Conservation (phyloP, 495 filamentous ascomycete genomes). For the Podospora pseudocomata region DNA sequence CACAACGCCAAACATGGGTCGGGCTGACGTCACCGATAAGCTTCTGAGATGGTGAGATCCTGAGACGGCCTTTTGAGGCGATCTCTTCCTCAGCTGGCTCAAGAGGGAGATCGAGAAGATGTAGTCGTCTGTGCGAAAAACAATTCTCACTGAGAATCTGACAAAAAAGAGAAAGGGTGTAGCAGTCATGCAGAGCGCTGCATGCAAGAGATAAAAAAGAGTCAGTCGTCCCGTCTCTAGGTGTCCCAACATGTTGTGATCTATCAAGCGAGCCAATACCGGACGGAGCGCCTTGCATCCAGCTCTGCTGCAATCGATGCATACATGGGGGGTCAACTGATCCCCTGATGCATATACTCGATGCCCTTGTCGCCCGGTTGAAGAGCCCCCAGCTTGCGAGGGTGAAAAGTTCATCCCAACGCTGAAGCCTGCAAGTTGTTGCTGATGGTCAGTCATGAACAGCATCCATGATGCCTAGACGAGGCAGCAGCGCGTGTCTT, state of each 20-base stretch:
- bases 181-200: not conserved
- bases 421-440: not conserved
- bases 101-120: not conserved
- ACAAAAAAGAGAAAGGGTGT: not conserved
- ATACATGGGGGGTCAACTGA: constrained; percentile 2
- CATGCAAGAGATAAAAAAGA: not conserved
- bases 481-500: not conserved
- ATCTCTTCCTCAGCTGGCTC: not conserved
- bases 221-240: not conserved
- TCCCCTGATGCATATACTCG: not conserved
- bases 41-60: not conserved
- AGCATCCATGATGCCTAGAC: not conserved
- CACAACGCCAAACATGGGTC: not conserved
- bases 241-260: too few species aligned
- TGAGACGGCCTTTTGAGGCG: not conserved
- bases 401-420: not conserved
- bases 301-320: not conserved
- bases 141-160: not conserved
- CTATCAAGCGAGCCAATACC: not conserved
- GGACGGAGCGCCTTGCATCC: not conserved
- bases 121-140: not conserved
- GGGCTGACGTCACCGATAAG: not conserved
- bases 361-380: too few species aligned
- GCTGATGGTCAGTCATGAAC: not conserved
- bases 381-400: not conserved